Conservation (phyloP, 1,284 basidiomycete species). For the Pseudomicrostroma phylloplanum region DNA sequence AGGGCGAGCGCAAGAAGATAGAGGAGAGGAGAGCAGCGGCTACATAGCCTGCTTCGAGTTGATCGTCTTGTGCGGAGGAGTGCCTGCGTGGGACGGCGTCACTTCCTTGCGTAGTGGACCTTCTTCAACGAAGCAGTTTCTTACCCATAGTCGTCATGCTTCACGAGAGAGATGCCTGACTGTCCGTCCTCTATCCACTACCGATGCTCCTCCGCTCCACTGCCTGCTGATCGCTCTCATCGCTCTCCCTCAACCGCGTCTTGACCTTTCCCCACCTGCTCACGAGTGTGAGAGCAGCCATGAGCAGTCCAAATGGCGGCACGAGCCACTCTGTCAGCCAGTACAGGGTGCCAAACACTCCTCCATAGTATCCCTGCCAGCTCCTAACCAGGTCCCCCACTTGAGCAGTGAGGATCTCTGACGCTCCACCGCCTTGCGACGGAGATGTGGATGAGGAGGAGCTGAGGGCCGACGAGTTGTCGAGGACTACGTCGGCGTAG, state of each 20-base stretch:
- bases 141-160: too few species aligned
- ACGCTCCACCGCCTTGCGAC: slow-evolving; percentile 13
- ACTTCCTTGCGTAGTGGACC: too few species aligned
- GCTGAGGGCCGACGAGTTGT: slow-evolving; percentile 70
- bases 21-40: slow-evolving; percentile 1
- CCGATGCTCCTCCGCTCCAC: neutral
- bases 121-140: too few species aligned
- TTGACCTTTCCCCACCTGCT: slow-evolving; percentile 15
- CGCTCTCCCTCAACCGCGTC: slow-evolving; percentile 19
- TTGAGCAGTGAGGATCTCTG: slow-evolving; percentile 55
- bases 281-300: slow-evolving; percentile 42
- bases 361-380: slow-evolving; percentile 53
- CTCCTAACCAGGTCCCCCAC: slow-evolving; percentile 63
- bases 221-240: slow-evolving; percentile 13
- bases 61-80: neutral
- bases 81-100: too few species aligned
- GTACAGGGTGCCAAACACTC: slow-evolving; percentile 62
- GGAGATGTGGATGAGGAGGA: neutral
- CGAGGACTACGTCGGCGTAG: slow-evolving; percentile 79
- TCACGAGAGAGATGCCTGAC: too few species aligned
- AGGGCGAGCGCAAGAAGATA: slow-evolving; percentile 38
- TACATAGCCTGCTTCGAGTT: neutral
- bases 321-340: slow-evolving; percentile 67
- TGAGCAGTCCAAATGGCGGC: slow-evolving; percentile 64
- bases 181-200: neutral